Evolutionary conservation across 148 eudicot genomes (phyloP), one percentile per base, ranked within the genome.

Genomic region (Simmondsia chinensis): DNA sequence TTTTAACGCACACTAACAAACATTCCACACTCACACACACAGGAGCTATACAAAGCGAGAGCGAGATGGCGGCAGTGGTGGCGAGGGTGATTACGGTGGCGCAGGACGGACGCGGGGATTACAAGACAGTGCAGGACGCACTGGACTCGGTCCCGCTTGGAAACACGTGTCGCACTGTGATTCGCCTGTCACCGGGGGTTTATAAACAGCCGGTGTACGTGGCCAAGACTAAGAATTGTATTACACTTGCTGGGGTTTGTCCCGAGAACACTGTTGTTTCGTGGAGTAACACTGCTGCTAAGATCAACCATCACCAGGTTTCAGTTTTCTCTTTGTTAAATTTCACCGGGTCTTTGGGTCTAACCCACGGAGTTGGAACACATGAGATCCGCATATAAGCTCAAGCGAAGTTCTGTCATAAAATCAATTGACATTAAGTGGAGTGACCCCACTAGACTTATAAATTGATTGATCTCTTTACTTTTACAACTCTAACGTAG

Each of bases 271-370:
- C 82, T 13, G 12, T 72, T 17, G 52, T 76, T 30, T 60, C 72
- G 33, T 76, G 77, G 74, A 13, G 68, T 48, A 76, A 76, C 57
- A 72, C 82, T 31, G 72, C 77, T 50, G 20, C 69, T 43, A 45
- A 60, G 36, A 71, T 76, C 39, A 65, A 72, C 5, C 82, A 76
- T 40, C 74, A 67, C 62, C 77, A 71, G 69, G 77, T 61, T 9
- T 6, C 2, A 36, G 5, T 28, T 28, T 28, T 26, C 10, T 27
- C 3, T 13, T 10, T 4, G n/a, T n/a, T n/a, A n/a, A n/a, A n/a
- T n/a, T n/a, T n/a, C n/a, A n/a, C n/a, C n/a, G n/a, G n/a, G n/a
- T n/a, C n/a, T n/a, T n/a, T n/a, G n/a, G n/a, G n/a, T n/a, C n/a
- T n/a, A n/a, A n/a, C n/a, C n/a, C n/a, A n/a, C n/a, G n/a, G n/a